Base-by-base conservation (phyloP, 2,329 filamentous ascomycete species). In the Fusarium newnesense region DNA sequence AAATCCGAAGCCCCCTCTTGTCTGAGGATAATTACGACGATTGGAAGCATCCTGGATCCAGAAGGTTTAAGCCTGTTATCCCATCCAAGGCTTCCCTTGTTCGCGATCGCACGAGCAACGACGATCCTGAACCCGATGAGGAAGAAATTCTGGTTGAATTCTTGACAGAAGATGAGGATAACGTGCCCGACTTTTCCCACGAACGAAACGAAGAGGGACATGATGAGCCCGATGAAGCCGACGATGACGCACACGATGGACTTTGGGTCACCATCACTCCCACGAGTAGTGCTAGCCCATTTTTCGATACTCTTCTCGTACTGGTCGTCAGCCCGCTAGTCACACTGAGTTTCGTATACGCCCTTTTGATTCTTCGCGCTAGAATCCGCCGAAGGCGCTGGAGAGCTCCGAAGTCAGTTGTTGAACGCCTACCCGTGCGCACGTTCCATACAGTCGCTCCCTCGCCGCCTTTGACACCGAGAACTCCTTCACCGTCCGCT, bases 221-320 rank as follows among this genome's bases (percentile, higher is more conserved):
- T 13, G 71, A 76, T 6, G 39, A 67, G 19, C 60, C 75, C 10
- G 64, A 71, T 24, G 49, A 56, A n/a, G 64, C 72, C 59, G 76
- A 79, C 24, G 76, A 78, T 50, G 78, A 83, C 34, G 81, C 70
- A 21, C 83, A 86, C 42, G 91, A 96, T 76, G 96, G 95, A 4
- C 88, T 99, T 9, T 98, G 95, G 95, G 94, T 99, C n/a, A 97
- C 96, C 12, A 90, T 99, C 62, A 96, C 94, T 2, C 96, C 95
- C 3, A 95, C 95, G 1, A 96, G 91, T 81, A 96, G 94, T 72
- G 93, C 93, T 9, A 97, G 93, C 76, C 95, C 96, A 0, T 97
- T 99, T 84, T 95, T 98, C 76, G 96, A 99, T 80, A 98, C 96
- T 0, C 88, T 99, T 6, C 87, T 98, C n/a, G 95, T 99, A 13